Conservation (phyloP, 2,329 filamentous ascomycete genomes). For the Chrysoporthe puriensis region DNA sequence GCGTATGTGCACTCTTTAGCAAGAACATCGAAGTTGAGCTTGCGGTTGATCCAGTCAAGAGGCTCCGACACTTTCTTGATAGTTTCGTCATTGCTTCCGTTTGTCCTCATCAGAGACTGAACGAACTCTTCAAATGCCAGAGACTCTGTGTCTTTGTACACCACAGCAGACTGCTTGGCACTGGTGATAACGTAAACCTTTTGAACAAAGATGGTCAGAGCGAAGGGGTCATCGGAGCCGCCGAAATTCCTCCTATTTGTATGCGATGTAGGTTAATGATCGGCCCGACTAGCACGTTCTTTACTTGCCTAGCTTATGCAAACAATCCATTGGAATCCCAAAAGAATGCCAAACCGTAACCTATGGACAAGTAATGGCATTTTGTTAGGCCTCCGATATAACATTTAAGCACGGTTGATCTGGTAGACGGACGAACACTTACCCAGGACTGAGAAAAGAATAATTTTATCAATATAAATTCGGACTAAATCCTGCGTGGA, state of each 20-base stretch:
- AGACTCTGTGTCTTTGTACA: slow-evolving; percentile 33
- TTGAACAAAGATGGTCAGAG: slow-evolving; percentile 31
- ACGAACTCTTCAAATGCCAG: slow-evolving; percentile 34
- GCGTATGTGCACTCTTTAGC: no score
- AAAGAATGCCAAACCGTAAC: slow-evolving; percentile 33
- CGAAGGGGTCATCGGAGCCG: slow-evolving; percentile 31
- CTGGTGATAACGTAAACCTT: slow-evolving; percentile 35
- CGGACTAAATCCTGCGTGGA: neutral
- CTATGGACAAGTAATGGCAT: neutral
- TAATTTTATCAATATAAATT: neutral
- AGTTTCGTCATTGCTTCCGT: slow-evolving; percentile 29
- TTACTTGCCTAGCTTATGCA: slow-evolving; percentile 30
- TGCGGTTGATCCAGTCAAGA: neutral
- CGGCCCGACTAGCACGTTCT: neutral
- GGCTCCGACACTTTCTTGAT: slow-evolving; percentile 30
- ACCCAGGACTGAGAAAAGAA: slow-evolving; percentile 9
- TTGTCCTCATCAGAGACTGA: slow-evolving; percentile 22
- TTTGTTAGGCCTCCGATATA: neutral
- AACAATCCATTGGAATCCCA: slow-evolving; percentile 31
- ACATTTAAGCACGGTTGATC: neutral
- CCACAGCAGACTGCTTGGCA: slow-evolving; percentile 30
- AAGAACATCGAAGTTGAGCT: neutral
- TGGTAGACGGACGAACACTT: neutral
- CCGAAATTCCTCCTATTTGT: neutral
- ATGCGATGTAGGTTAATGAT: slow-evolving; percentile 4